These are phyloP conservation scores for Fraxinus pennsylvanica DNA, from an alignment of 257 asterid genomes.

Conservation along the genomic window DNA sequence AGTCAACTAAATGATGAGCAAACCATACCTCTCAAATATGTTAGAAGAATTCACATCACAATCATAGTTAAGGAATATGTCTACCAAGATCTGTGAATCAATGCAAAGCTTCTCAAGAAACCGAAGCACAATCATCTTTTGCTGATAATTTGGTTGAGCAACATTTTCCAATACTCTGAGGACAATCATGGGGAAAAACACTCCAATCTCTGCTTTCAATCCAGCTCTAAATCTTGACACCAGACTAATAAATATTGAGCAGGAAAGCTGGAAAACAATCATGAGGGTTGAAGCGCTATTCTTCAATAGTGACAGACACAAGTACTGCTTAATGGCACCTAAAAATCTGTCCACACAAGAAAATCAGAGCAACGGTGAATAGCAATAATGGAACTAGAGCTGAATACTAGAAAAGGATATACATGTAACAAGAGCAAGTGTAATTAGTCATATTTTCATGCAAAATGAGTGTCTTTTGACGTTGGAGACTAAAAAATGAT, in stretches of 20 bases:
- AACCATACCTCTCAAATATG: constrained; percentile 90
- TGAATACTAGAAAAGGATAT: constrained; percentile 7
- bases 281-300: constrained; percentile 92
- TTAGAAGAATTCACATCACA: constrained; percentile 99
- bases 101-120: constrained; percentile 86
- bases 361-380: constrained; percentile 21
- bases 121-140: constrained; percentile 95
- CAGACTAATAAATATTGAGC: constrained; percentile 92
- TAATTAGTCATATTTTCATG: background rate
- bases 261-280: constrained; percentile 97
- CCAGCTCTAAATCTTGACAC: constrained; percentile 98
- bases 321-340: constrained; percentile 96
- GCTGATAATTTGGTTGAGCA: constrained; percentile 94
- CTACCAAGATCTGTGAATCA: constrained; percentile 95
- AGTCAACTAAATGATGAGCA: constrained; percentile 21
- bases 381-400: constrained; percentile 20
- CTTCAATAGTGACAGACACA: constrained; percentile 91
- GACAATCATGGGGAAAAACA: constrained; percentile 98
- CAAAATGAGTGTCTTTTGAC: constrained; percentile 5
- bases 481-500: constrained; percentile 1
- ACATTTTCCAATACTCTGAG: constrained; percentile 94
- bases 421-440: constrained; percentile 12
- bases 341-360: constrained; percentile 64
- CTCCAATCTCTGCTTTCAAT: constrained; percentile 95
- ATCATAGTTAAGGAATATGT: constrained; percentile 96